phyloP scores from a whole-genome alignment of 2,329 filamentous ascomycete species.

The Cladosporium sp. region DNA sequence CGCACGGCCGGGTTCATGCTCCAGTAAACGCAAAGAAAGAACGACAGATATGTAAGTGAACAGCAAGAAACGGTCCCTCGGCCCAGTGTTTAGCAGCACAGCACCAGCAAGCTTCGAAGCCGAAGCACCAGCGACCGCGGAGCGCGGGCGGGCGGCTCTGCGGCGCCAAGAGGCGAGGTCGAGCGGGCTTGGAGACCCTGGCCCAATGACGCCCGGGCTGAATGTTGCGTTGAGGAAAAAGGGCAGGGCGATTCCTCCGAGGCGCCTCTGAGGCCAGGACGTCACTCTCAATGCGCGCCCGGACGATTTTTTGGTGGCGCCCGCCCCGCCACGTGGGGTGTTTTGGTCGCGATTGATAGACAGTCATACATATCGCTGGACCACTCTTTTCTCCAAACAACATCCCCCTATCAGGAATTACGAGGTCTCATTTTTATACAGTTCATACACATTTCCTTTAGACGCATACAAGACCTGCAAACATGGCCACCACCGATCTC shows the following conservation, averaged over 20 bases:
- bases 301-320: conserved; percentile 5
- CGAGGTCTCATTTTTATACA: background rate
- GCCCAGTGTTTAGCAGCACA: background rate
- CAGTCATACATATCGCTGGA: background rate
- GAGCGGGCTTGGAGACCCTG: no score
- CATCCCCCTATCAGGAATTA: no score
- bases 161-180: background rate
- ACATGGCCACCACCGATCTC: conserved; percentile 30
- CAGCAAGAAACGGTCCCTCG: background rate
- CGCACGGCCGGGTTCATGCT: conserved; percentile 8
- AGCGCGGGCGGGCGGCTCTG: background rate
- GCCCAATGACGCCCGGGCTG: background rate
- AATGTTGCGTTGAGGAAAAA: background rate
- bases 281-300: no score
- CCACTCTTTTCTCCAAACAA: no score
- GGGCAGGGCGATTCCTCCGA: no score
- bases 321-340: conserved; percentile 7
- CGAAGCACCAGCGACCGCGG: conserved; percentile 3
- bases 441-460: no score
- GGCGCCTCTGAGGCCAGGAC: no score
- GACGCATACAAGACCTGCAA: no score
- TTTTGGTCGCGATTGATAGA: background rate
- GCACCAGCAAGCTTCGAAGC: background rate
- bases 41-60: background rate
- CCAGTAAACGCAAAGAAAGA: background rate